These are phyloP conservation scores for Chaetomium sp. DNA, from an alignment of 2,329 filamentous ascomycete species.

Conservation along the genomic window DNA sequence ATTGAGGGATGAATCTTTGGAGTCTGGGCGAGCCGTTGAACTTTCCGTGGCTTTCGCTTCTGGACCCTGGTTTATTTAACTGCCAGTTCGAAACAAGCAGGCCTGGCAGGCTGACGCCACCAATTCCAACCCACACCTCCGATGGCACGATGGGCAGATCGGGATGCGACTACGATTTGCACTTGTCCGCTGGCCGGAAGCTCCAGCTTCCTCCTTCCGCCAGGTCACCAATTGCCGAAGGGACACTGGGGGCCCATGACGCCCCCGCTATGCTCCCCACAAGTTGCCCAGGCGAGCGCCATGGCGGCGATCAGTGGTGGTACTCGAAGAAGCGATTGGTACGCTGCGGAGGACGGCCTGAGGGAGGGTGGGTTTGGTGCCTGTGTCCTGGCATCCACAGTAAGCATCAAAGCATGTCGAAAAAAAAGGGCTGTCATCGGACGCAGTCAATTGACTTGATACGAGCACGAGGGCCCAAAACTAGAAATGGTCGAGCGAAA, in stretches of 20 bases:
- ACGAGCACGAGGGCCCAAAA: background rate
- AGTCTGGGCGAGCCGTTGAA: background rate
- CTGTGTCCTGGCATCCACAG: slow-evolving; percentile 8
- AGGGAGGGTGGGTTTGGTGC: background rate
- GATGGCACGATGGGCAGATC: slow-evolving; percentile 21
- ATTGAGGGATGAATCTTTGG: background rate
- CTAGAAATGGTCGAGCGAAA: background rate
- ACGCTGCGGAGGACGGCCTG: background rate
- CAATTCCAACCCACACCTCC: slow-evolving; percentile 15
- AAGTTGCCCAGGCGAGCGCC: slow-evolving; percentile 14
- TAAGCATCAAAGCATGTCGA: slow-evolving; percentile 2
- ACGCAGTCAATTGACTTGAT: background rate
- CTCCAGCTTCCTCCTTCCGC: slow-evolving; percentile 29
- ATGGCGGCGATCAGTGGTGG: slow-evolving; percentile 13
- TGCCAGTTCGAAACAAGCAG: slow-evolving; percentile 18
- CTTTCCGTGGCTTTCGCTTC: background rate
- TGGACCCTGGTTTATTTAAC: slow-evolving; percentile 9
- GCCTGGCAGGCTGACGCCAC: slow-evolving; percentile 24
- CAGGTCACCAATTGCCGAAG: slow-evolving; percentile 34
- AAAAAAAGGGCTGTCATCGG: background rate
- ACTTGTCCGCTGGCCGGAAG: slow-evolving; percentile 11
- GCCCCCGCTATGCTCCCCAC: slow-evolving; percentile 8
- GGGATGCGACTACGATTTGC: slow-evolving; percentile 23
- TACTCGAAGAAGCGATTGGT: slow-evolving; percentile 10
- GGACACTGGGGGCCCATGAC: slow-evolving; percentile 8